phyloP scores from a whole-genome alignment of 1,139 yeast genomes.

The Keqinozyma sinolaborantium region DNA sequence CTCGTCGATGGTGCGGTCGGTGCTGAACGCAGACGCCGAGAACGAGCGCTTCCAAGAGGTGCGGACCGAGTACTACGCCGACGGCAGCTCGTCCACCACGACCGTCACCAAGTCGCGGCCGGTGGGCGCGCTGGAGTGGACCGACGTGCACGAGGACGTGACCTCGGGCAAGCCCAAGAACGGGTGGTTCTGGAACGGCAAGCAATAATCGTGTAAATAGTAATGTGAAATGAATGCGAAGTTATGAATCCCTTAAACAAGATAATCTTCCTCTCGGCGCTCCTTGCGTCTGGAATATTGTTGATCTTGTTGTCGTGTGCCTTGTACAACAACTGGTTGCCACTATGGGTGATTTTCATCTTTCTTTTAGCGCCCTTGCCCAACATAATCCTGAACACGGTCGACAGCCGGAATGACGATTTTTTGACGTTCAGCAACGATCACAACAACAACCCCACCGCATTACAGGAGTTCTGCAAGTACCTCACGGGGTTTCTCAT shows the following conservation, averaged over 20 bases:
- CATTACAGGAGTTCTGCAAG: slow-evolving; percentile 58
- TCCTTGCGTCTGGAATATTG: slow-evolving; percentile 73
- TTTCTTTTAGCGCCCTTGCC: slow-evolving; percentile 74
- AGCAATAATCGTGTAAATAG: not conserved
- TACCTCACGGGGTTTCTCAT: slow-evolving; percentile 64
- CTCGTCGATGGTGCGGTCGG: slow-evolving; percentile 48
- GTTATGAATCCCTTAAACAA: slow-evolving; percentile 59
- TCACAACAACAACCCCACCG: slow-evolving; percentile 36
- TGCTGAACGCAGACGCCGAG: slow-evolving; percentile 47
- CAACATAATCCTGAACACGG: slow-evolving; percentile 43
- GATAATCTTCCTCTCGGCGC: slow-evolving; percentile 66
- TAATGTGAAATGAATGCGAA: not conserved
- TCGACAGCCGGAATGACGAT: slow-evolving; percentile 48
- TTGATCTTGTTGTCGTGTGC: slow-evolving; percentile 72
- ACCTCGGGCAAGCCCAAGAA: slow-evolving; percentile 4
- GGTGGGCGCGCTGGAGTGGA: slow-evolving; percentile 30
- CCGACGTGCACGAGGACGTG: slow-evolving; percentile 20
- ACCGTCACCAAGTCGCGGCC: slow-evolving; percentile 38
- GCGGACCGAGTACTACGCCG: slow-evolving; percentile 54
- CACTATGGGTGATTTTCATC: slow-evolving; percentile 62
- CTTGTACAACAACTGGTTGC: slow-evolving; percentile 65
- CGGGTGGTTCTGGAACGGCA: slow-evolving; percentile 22
- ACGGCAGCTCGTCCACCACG: slow-evolving; percentile 55
- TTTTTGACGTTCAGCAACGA: slow-evolving; percentile 61
- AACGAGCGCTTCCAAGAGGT: slow-evolving; percentile 51